Conservation (phyloP, 2,329 filamentous ascomycete genomes). For the Elsinoe batatas region DNA sequence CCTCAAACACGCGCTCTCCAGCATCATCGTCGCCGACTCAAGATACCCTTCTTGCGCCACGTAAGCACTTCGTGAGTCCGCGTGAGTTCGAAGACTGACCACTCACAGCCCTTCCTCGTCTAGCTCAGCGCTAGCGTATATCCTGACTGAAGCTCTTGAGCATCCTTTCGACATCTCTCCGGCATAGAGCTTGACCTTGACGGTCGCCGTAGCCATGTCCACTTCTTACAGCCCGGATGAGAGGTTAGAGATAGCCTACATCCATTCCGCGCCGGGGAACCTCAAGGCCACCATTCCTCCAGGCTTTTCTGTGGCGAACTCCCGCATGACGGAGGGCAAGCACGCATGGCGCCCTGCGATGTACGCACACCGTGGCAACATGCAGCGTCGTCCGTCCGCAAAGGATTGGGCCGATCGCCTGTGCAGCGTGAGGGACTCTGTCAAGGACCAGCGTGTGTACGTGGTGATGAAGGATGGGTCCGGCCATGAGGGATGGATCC, state of each 20-base stretch:
- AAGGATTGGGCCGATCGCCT: background rate
- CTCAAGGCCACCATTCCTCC: background rate
- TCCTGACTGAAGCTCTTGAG: no score
- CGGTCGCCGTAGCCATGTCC: background rate
- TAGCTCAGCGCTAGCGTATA: no score
- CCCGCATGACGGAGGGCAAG: background rate
- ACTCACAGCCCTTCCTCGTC: background rate
- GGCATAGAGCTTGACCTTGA: background rate
- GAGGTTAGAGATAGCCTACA: background rate
- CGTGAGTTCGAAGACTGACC: background rate
- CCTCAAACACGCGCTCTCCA: background rate
- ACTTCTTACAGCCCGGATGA: background rate
- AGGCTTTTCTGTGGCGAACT: background rate
- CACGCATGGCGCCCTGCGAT: background rate
- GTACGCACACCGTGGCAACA: background rate
- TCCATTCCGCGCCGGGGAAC: background rate
- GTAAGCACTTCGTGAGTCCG: background rate
- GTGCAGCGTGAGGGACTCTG: background rate
- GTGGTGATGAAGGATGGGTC: background rate
- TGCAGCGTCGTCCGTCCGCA: background rate
- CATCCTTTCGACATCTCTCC: no score
- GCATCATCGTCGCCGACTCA: background rate
- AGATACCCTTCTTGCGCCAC: background rate
- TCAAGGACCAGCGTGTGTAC: background rate
- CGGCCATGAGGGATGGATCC: conserved; percentile 5